Conservation (phyloP, 2,329 filamentous ascomycete genomes). For the Lachnellula suecica region DNA sequence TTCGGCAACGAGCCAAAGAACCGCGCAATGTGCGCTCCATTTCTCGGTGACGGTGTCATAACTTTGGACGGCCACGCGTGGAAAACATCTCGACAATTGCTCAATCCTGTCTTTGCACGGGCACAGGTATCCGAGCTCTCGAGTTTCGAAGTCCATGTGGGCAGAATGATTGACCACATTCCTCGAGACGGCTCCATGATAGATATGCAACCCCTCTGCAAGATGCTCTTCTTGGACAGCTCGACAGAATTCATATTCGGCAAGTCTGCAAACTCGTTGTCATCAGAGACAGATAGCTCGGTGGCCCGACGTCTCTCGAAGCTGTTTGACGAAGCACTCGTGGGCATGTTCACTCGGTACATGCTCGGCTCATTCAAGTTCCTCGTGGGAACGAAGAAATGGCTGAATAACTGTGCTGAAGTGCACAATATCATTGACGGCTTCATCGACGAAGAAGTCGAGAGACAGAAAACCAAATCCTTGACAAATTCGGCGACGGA, state of each 20-base stretch:
- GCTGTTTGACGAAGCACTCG: constrained; percentile 11
- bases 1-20: constrained; percentile 47
- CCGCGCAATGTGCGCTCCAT: constrained; percentile 41
- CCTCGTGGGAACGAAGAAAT: constrained; percentile 4
- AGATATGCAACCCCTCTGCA: constrained; percentile 61
- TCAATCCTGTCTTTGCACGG: constrained; percentile 51
- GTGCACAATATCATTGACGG: constrained; percentile 13
- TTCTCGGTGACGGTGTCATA: constrained; percentile 56
- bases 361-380: constrained; percentile 7
- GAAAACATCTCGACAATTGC: constrained; percentile 44
- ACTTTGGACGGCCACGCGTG: constrained; percentile 49
- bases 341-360: constrained; percentile 8
- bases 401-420: constrained; percentile 4
- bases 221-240: constrained; percentile 63
- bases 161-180: constrained; percentile 54
- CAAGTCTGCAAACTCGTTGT: constrained; percentile 31
- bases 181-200: constrained; percentile 51
- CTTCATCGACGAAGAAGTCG: constrained; percentile 13
- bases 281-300: constrained; percentile 3
- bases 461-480: background rate
- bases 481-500: background rate
- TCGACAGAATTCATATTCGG: constrained; percentile 16
- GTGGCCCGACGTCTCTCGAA: constrained; percentile 5
- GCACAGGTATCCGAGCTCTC: constrained; percentile 47
- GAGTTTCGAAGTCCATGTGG: constrained; percentile 59